Base-by-base conservation (phyloP, 1,139 yeast genomes). In the Lodderomyces theae region DNA sequence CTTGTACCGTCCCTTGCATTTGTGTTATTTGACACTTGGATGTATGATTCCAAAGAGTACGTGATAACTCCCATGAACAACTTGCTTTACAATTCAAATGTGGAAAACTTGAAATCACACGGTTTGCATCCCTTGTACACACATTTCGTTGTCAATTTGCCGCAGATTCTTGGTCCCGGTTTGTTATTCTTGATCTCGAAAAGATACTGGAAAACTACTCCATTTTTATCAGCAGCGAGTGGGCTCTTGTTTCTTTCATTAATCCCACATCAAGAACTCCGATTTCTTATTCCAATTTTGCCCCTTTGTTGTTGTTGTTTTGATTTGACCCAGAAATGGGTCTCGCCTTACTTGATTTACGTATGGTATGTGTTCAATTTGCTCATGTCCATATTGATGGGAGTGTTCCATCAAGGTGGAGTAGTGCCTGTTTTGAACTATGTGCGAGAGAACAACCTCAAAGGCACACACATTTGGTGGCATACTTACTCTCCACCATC, bases 401-500 rank as follows among this genome's bases (percentile, higher is more conserved):
- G 97, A 0, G 58, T 80, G 0, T 69, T 79, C 19, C 98, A 94
- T 53, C 98, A 94, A 64, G 90, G 94, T 31, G 99, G 98, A 1
- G 80, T 92, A 0, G 66, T 92, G 0, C 84, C 88, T 0, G 84
- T 84, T 0, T 66, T 86, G 39, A 70, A 65, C 11, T 60, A 63
- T 44, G 45, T 72, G 22, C 31, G 35, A 28, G 41, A 33, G 24
- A 38, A 38, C 18, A 25, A 41, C 8, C 35, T 40, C 18, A 39
- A 32, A 2, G 51, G 56, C 3, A 51, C 76, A 0, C 78, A 82
- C 30, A 55, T 88, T 2, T 92, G 95, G 92, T 92, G 97, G 97
- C 81, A 90, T 57, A 88, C 97, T 0, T 92, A 90, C 54, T 76
- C 89, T 1, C 97, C 97, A 0, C 97, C 98, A 0, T 74, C 87